Base-by-base conservation (phyloP, 202 grass and related monocot genomes). In the Cymbopogon flexuosus region DNA sequence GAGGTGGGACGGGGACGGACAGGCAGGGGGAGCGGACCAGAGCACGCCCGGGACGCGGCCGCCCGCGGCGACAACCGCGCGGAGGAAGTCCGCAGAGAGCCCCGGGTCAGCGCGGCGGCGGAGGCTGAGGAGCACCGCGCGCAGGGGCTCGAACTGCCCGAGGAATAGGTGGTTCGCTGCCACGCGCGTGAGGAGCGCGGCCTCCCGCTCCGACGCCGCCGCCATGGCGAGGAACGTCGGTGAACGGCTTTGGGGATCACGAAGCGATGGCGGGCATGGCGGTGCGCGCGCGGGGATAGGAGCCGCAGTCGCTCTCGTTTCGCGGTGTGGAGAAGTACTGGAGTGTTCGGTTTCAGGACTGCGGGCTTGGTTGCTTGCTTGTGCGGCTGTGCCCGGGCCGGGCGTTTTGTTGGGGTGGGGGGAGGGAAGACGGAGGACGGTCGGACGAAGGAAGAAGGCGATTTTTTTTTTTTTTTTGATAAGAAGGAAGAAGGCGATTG, bases 131-230 rank as follows among this genome's bases (percentile, higher is more conserved):
- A 97, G 90, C 52, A 84, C 72, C 30, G 91, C 94, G 47, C 94
- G 87, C 75, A 97, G 76, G 59, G 91, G 87, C 79, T 97, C 94
- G 79, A 97, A 97, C 81, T 97, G 92, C 49, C 74, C 92, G 62
- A 97, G 92, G 84, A 91, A 94, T 76, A 97, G 92, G 84, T 97
- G 90, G 79, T 97, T 94, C 57, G 90, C 76, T 51, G 92, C 90
- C 80, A 94, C 92, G 63, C 91, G 90, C 30, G 92, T 79, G 41
- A 97, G 92, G 54, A 94, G 81, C 33, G 71, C 67, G 27, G 88
- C 84, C 88, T 97, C 94, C 90, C 91, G 86, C 69, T 97, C 92
- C 72, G 52, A 56, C 69, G 79, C 79, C 11, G 79, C 79, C 11
- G 83, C 88, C 89, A 97, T 94, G 58, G 62, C 14, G 65, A 81